Percentiles rank a stretch among this genome's conserved stretches.
phyloP scores from a whole-genome alignment of 1,284 basidiomycete species.

The Trichosporon sp. region DNA sequence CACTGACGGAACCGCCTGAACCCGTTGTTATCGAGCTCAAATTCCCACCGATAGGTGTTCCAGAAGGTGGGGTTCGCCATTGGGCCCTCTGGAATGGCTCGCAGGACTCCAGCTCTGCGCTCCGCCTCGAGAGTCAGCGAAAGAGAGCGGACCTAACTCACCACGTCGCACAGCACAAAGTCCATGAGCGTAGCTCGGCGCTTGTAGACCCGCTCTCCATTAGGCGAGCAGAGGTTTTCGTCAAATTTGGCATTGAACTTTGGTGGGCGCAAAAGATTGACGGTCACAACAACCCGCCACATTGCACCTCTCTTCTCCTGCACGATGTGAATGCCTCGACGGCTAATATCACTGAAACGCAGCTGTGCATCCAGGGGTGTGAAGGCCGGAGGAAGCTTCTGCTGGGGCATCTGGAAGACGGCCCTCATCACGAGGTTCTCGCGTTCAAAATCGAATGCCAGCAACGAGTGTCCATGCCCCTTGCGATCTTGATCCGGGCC shows the following conservation, averaged over 20 bases:
- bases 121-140: slow-evolving; percentile 26
- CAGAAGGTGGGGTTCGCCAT: slow-evolving; percentile 37
- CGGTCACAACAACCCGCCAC: slow-evolving; percentile 30
- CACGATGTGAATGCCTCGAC: slow-evolving; percentile 32
- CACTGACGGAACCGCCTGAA: slow-evolving; percentile 18
- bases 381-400: slow-evolving; percentile 26
- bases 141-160: not conserved
- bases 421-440: slow-evolving; percentile 28
- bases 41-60: slow-evolving; percentile 38
- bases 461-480: slow-evolving; percentile 17
- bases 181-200: slow-evolving; percentile 42
- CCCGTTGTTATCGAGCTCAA: slow-evolving; percentile 20
- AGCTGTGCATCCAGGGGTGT: slow-evolving; percentile 37
- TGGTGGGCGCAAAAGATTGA: slow-evolving; percentile 36
- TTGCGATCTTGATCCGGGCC: not conserved
- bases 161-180: slow-evolving; percentile 26
- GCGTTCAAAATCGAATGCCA: slow-evolving; percentile 37
- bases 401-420: not conserved
- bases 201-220: slow-evolving; percentile 13
- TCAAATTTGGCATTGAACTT: slow-evolving; percentile 31
- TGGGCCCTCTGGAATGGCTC: slow-evolving; percentile 33
- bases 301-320: not conserved
- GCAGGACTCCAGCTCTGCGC: slow-evolving; percentile 28
- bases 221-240: not conserved
- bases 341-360: slow-evolving; percentile 37